These are phyloP conservation scores for Beauveria bassiana DNA, from an alignment of 2,329 filamentous ascomycete species.

Conservation along the genomic window DNA sequence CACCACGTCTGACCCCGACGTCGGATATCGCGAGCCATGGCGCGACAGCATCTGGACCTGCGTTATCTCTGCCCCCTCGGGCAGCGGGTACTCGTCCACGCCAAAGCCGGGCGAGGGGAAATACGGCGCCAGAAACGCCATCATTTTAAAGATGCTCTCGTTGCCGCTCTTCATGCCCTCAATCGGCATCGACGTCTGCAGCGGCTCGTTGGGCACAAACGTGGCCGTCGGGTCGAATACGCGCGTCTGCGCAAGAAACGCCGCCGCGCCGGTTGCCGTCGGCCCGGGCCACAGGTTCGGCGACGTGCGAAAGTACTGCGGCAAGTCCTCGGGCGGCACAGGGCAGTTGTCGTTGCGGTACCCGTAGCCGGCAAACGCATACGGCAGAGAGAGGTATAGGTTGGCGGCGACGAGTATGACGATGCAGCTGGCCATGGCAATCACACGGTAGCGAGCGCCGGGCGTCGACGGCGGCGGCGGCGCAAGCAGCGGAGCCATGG, in stretches of 20 bases:
- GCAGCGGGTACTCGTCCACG: constrained; percentile 62
- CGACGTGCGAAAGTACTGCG: constrained; percentile 56
- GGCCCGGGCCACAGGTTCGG: constrained; percentile 56
- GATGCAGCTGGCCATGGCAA: constrained; percentile 25
- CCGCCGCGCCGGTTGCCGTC: constrained; percentile 60
- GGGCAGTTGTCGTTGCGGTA: constrained; percentile 17
- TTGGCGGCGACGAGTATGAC: constrained; percentile 30
- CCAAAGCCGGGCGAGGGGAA: constrained; percentile 66
- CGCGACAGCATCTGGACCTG: constrained; percentile 67
- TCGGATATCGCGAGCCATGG: constrained; percentile 68
- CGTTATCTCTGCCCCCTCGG: constrained; percentile 57
- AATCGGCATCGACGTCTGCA: constrained; percentile 65
- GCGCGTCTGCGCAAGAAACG: constrained; percentile 66
- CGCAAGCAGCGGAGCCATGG: not conserved
- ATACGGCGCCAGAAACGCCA: constrained; percentile 62
- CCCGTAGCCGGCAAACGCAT: constrained; percentile 17
- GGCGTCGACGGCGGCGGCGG: constrained; percentile 10
- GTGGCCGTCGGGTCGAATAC: constrained; percentile 56
- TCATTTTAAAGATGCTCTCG: constrained; percentile 61
- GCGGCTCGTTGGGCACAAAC: constrained; percentile 60
- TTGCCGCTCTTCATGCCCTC: constrained; percentile 47
- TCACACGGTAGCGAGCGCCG: constrained; percentile 20
- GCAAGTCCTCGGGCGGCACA: constrained; percentile 34
- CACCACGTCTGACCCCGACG: constrained; percentile 47
- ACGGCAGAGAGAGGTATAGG: constrained; percentile 28